Conservation (phyloP, 257 asterid genomes). For the Misopates orontium region DNA sequence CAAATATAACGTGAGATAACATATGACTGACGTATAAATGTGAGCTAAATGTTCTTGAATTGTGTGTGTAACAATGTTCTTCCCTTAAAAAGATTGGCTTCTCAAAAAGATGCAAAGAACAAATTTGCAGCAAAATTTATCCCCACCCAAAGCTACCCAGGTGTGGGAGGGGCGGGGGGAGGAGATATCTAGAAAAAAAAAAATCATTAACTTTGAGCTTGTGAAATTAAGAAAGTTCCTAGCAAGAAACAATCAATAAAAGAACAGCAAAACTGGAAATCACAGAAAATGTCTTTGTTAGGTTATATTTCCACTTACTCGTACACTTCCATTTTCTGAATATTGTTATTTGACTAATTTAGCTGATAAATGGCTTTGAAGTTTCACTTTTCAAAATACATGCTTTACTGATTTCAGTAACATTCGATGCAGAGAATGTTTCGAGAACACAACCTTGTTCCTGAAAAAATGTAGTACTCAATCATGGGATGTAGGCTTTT, state of each 20-base stretch:
- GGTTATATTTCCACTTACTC: neutral
- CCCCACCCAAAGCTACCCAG: neutral
- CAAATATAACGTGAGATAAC: neutral
- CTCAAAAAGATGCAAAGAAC: slow-evolving; percentile 14
- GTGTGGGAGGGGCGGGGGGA: neutral
- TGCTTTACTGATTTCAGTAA: neutral
- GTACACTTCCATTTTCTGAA: neutral
- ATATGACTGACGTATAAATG: neutral
- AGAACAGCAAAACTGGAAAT: neutral
- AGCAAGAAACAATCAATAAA: neutral
- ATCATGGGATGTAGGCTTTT: neutral
- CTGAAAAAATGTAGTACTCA: neutral
- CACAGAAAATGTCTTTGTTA: neutral
- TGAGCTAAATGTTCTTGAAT: neutral
- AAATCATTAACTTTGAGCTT: neutral
- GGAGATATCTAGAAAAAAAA: neutral
- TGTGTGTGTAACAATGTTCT: slow-evolving; percentile 3
- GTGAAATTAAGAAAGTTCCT: neutral
- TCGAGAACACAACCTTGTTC: neutral
- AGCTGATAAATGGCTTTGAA: neutral
- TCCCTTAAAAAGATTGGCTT: slow-evolving; percentile 8
- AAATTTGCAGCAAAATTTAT: slow-evolving; percentile 17
- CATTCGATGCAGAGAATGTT: neutral
- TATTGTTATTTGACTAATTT: no score
- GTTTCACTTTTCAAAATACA: neutral